A percentile compares a stretch with the other conserved stretches of the same genome.
These are phyloP conservation scores for Lachnellula subtilissima DNA, from an alignment of 2,329 filamentous ascomycete species.

Conservation along the genomic window DNA sequence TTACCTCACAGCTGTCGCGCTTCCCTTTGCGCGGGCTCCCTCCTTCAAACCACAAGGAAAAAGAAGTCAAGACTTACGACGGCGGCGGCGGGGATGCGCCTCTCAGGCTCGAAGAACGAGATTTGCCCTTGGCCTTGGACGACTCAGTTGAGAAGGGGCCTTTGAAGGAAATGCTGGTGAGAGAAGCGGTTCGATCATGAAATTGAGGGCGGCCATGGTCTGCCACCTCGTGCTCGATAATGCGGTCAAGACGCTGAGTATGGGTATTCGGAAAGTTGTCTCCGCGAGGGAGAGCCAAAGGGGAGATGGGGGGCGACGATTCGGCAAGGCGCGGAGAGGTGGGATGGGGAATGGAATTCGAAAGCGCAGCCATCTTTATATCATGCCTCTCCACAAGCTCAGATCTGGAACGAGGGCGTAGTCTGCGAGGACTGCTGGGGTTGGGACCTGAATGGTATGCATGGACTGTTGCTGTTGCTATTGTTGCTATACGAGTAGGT, in stretches of 20 bases:
- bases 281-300: conserved; percentile 13
- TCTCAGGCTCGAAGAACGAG: conserved; percentile 19
- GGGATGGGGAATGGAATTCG: background rate
- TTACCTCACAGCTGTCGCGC: background rate
- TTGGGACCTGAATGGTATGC: conserved; percentile 5
- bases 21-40: background rate
- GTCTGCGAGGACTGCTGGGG: conserved; percentile 10
- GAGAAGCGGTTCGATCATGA: conserved; percentile 13
- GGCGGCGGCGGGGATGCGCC: conserved; percentile 36
- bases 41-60: background rate
- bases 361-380: conserved; percentile 2
- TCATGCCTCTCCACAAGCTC: conserved; percentile 12
- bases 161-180: conserved; percentile 28
- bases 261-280: conserved; percentile 12
- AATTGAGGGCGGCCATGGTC: conserved; percentile 16
- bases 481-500: background rate
- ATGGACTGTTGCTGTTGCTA: conserved; percentile 6
- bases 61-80: conserved; percentile 27
- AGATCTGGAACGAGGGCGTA: conserved; percentile 4
- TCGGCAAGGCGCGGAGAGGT: conserved; percentile 1
- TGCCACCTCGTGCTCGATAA: conserved; percentile 31
- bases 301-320: conserved; percentile 18
- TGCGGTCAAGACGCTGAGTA: conserved; percentile 25
- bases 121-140: conserved; percentile 7
- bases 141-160: background rate